These are phyloP conservation scores for Didymella glomerata DNA, from an alignment of 2,329 filamentous ascomycete species.

Conservation along the genomic window DNA sequence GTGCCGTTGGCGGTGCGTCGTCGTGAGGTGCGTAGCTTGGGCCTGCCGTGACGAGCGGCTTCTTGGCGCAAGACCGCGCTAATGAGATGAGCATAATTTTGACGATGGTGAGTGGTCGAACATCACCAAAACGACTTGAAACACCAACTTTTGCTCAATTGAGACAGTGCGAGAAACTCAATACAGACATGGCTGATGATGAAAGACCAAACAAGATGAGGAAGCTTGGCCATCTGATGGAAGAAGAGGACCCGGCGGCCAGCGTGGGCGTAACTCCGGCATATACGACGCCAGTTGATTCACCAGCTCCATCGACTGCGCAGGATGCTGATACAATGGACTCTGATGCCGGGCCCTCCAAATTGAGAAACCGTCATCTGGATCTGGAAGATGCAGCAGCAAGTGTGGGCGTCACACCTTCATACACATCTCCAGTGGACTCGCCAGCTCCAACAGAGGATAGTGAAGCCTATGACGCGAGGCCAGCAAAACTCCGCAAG, in stretches of 20 bases:
- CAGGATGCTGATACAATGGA: conserved; percentile 5
- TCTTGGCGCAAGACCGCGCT: conserved; percentile 27
- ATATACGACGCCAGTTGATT: conserved; percentile 23
- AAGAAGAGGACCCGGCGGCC: conserved; percentile 21
- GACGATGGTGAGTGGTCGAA: conserved; percentile 35
- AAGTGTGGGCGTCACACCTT: conserved; percentile 19
- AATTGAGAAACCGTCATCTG: conserved; percentile 15
- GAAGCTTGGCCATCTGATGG: conserved; percentile 57
- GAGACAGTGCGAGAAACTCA: neutral
- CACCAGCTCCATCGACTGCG: conserved; percentile 11
- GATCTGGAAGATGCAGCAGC: conserved; percentile 18
- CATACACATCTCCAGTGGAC: conserved; percentile 18
- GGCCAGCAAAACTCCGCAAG: conserved; percentile 65
- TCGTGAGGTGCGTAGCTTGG: conserved; percentile 37
- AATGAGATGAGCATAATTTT: conserved; percentile 41
- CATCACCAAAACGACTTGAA: conserved; percentile 5
- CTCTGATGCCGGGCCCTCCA: conserved; percentile 11
- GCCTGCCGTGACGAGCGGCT: conserved; percentile 31
- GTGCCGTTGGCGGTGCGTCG: conserved; percentile 37
- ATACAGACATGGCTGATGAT: conserved; percentile 61
- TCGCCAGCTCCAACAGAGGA: conserved; percentile 19
- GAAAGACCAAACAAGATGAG: conserved; percentile 64
- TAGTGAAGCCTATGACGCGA: conserved; percentile 54
- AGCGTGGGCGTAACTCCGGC: conserved; percentile 20
- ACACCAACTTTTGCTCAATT: conserved; percentile 15